phyloP scores from a whole-genome alignment of 2,329 filamentous ascomycete genomes.

The Venturiaceae sp. region DNA sequence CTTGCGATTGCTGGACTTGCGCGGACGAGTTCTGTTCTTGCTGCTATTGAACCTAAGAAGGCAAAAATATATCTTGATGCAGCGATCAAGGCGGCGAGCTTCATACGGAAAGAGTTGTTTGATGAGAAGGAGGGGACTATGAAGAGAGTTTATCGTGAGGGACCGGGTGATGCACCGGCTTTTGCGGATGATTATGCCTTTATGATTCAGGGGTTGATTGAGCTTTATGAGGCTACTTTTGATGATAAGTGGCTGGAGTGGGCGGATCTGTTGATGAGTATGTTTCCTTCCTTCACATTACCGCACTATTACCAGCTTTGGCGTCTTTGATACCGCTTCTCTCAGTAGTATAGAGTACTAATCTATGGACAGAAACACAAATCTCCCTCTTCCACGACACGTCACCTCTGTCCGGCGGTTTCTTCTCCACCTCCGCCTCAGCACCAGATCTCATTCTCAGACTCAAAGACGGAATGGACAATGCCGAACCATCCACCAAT shows the following conservation, averaged over 20 bases:
- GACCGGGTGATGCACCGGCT: constrained; percentile 54
- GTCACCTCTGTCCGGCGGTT: constrained; percentile 40
- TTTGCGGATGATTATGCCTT: constrained; percentile 97
- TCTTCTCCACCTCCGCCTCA: constrained; percentile 59
- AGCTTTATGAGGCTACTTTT: constrained; percentile 75
- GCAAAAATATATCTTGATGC: constrained; percentile 52
- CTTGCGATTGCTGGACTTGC: constrained; percentile 78
- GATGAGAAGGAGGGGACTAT: constrained; percentile 52
- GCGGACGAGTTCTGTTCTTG: constrained; percentile 60
- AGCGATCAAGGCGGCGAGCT: constrained; percentile 59
- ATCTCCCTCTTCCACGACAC: constrained; percentile 68
- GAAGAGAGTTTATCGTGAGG: constrained; percentile 64
- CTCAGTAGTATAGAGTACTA: not conserved
- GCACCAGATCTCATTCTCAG: constrained; percentile 68
- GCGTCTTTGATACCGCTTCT: too few species aligned
- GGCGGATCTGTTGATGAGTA: constrained; percentile 71
- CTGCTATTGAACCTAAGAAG: constrained; percentile 45
- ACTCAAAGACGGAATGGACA: constrained; percentile 92
- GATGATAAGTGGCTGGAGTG: constrained; percentile 68
- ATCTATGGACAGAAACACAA: constrained; percentile 48
- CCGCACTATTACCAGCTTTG: too few species aligned
- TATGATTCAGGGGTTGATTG: constrained; percentile 69
- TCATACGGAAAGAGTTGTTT: constrained; percentile 67
- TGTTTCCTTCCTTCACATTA: constrained; percentile 15
- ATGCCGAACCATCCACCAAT: constrained; percentile 81